Base-by-base conservation (phyloP, 192 early-diverging fungal species). In the Chytriomyces sp. region DNA sequence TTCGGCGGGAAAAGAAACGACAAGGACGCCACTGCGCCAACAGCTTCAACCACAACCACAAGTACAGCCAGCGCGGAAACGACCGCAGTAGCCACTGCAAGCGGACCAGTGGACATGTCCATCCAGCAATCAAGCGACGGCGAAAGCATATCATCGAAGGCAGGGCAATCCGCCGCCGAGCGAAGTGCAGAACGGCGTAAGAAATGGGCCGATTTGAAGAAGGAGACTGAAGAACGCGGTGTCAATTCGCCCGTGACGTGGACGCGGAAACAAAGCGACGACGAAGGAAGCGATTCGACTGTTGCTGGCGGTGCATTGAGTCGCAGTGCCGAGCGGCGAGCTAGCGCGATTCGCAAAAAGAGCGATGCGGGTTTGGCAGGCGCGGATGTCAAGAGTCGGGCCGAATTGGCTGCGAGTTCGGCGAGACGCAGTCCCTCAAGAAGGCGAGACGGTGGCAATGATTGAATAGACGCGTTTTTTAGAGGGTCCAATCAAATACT, bases 191-290 rank as follows among this genome's bases (percentile, higher is more conserved):
- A 73, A 59, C 24, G 71, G 7, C 44, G 71, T 2, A 61, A 62
- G n/a, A 73, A 73, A 43, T 73, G 71, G 71, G 71, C 71, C n/a
- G 71, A 73, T 3, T 13, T 73, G 71, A 73, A 73, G n/a, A 62
- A 48, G 59, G 9, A 46, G 50, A 46, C n/a, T 23, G 53, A 23
- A 7, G n/a, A 73, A 45, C 45, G 20, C 43, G 53, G 16, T 7
- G 45, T 50, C 49, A 35, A 35, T 4, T 10, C 49, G 8, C n/a
- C 50, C 23, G 50, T 23, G 10, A 57, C 23, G 13, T 43, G 50
- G 61, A 73, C 18, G 46, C 49, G 16, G 18, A 24, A 24, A 24
- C 28, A n/a, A 24, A 62, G 60, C 49, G n/a, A 49, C 26, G 71
- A 73, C 13, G 71, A 73, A 48, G 13, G 71, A 13, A 57, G 53